phyloP scores from a whole-genome alignment of 768 basidiomycete genomes.

The Serendipita vermifera region DNA sequence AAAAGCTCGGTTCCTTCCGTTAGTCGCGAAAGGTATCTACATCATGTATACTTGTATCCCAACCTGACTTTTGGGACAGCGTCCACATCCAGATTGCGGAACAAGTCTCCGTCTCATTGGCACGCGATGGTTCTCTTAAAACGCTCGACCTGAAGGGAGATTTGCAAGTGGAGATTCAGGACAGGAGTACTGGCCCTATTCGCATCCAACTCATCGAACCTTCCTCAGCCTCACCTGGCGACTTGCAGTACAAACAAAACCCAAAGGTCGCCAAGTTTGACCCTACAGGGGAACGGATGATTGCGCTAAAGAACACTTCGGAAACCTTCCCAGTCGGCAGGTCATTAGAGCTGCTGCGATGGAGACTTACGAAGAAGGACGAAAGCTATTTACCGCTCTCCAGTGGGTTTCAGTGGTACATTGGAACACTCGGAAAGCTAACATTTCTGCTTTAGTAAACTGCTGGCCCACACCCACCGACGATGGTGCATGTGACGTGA shows the following conservation, averaged over 20 bases:
- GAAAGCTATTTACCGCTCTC: conserved; percentile 85
- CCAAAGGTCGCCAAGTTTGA: conserved; percentile 84
- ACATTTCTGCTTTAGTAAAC: conserved; percentile 50
- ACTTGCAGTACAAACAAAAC: conserved; percentile 92
- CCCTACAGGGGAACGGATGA: conserved; percentile 48
- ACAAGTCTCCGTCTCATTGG: conserved; percentile 60
- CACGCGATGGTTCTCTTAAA: conserved; percentile 83
- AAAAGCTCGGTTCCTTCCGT: conserved; percentile 62
- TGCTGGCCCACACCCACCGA: conserved; percentile 93
- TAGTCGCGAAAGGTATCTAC: conserved; percentile 53
- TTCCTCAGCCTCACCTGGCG: conserved; percentile 44
- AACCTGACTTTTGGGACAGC: conserved; percentile 29
- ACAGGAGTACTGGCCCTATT: conserved; percentile 57
- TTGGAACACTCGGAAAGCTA: conserved; percentile 5
- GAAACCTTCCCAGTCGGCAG: conserved; percentile 81
- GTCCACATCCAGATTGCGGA: conserved; percentile 83
- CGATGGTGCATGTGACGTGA: conserved; percentile 86
- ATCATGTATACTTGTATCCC: not conserved
- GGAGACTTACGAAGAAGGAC: conserved; percentile 83
- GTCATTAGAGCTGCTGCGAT: conserved; percentile 76
- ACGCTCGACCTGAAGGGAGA: conserved; percentile 89
- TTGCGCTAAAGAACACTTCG: conserved; percentile 74
- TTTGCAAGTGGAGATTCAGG: conserved; percentile 80
- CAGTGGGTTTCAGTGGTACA: conserved; percentile 41
- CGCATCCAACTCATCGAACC: conserved; percentile 47